These are phyloP conservation scores for Leccinum olivaceopallidum DNA, from an alignment of 768 basidiomycete genomes.

Conservation along the genomic window DNA sequence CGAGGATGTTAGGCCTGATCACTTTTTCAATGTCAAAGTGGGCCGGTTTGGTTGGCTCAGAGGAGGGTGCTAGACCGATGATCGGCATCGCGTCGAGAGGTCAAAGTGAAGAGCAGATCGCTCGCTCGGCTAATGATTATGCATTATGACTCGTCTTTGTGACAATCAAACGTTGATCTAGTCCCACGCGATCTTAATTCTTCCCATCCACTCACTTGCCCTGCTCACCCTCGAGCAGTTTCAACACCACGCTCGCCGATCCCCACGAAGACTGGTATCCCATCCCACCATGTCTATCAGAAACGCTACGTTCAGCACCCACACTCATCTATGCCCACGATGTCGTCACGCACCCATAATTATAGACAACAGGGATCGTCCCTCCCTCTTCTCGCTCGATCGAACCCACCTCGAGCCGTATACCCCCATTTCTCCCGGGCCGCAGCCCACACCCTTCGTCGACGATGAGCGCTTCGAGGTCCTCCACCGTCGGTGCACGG, in stretches of 20 bases:
- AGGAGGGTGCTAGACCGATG: conserved; percentile 53
- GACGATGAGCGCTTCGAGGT: conserved; percentile 47
- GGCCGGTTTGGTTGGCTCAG: conserved; percentile 51
- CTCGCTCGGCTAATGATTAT: background rate
- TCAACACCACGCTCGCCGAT: conserved; percentile 50
- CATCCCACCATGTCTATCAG: conserved; percentile 56
- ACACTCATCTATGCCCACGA: too few species aligned
- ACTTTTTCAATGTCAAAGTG: conserved; percentile 86
- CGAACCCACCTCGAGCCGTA: conserved; percentile 55
- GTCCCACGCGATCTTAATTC: background rate
- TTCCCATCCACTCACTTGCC: background rate
- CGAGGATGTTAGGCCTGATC: conserved; percentile 92
- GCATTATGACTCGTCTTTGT: background rate
- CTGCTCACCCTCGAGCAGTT: conserved; percentile 40
- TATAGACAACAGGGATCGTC: conserved; percentile 54
- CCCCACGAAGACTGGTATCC: conserved; percentile 71
- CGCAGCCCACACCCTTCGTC: conserved; percentile 64
- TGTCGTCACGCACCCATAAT: conserved; percentile 55
- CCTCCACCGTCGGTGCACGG: conserved; percentile 49
- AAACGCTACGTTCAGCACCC: background rate
- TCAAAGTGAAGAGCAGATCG: background rate
- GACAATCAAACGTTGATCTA: background rate
- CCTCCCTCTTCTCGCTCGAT: conserved; percentile 29
- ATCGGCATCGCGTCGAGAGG: conserved; percentile 59
- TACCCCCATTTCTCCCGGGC: conserved; percentile 66